phyloP scores from a whole-genome alignment of 768 basidiomycete species.

The Boletus sp. region DNA sequence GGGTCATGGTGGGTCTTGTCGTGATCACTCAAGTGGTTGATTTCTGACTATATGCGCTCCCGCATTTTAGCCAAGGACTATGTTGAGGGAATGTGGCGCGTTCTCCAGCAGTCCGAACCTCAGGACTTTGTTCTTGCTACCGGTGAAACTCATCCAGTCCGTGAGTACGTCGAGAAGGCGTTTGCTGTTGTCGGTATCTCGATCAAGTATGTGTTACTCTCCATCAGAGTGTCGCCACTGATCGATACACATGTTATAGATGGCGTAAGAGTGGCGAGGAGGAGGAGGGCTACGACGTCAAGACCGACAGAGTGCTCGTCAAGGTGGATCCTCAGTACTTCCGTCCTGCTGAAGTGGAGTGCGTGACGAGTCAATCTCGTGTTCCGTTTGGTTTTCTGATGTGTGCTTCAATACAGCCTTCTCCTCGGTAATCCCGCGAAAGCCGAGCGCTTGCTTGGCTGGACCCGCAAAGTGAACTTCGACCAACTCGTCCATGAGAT shows the following conservation, averaged over 20 bases:
- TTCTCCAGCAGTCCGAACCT: constrained; percentile 81
- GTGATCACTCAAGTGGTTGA: neutral
- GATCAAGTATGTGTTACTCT: constrained; percentile 49
- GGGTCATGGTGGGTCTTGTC: constrained; percentile 75
- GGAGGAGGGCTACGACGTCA: constrained; percentile 71
- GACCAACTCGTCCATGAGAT: constrained; percentile 87
- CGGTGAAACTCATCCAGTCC: constrained; percentile 92
- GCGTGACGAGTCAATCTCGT: constrained; percentile 31
- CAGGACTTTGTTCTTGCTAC: constrained; percentile 95
- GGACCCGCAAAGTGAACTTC: constrained; percentile 86
- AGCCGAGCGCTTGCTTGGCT: constrained; percentile 83
- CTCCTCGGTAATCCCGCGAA: constrained; percentile 87
- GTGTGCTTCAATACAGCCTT: constrained; percentile 43
- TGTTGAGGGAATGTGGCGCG: constrained; percentile 97
- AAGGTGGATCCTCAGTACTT: constrained; percentile 87
- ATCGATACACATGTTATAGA: constrained; percentile 33
- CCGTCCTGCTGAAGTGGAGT: constrained; percentile 96
- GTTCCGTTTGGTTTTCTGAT: neutral
- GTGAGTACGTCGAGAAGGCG: constrained; percentile 88
- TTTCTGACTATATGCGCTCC: constrained; percentile 5
- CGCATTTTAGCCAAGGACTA: constrained; percentile 69
- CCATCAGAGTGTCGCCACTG: neutral
- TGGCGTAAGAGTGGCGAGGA: constrained; percentile 78
- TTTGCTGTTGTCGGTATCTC: constrained; percentile 66
- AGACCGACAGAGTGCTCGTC: constrained; percentile 71